Conservation (phyloP, 139 green algal species). For the Micractinium conductrix region DNA sequence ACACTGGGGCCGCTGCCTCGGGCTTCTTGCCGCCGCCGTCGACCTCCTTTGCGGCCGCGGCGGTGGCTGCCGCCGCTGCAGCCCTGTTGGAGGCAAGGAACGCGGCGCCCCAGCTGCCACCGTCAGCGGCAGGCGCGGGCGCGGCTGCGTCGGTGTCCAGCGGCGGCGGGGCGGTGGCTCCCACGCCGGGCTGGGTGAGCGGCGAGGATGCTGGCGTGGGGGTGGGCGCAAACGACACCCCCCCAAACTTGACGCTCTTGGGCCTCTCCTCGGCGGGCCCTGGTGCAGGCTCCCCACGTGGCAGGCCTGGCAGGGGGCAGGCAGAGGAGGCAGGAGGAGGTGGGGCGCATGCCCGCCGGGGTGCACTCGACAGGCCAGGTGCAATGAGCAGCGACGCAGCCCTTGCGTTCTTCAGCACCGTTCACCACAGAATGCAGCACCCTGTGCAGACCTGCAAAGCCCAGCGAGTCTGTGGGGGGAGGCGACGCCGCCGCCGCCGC, state of each 20-base stretch:
- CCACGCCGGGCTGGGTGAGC: neutral
- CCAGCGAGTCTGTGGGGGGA: slow-evolving; percentile 35
- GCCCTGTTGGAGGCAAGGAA: slow-evolving; percentile 21
- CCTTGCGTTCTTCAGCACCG: neutral
- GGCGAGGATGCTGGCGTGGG: neutral
- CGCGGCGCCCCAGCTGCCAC: slow-evolving; percentile 10
- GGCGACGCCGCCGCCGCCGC: neutral
- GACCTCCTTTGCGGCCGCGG: neutral
- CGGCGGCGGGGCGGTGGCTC: no score
- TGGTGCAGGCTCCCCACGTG: neutral
- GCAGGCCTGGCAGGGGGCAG: slow-evolving; percentile 17
- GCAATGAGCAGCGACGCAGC: no score
- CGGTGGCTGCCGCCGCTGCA: neutral
- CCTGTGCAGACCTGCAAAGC: slow-evolving; percentile 26
- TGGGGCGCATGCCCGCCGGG: no score
- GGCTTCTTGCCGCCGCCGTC: slow-evolving; percentile 11
- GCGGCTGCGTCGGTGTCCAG: neutral
- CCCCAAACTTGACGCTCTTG: slow-evolving; percentile 39
- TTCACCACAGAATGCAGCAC: neutral
- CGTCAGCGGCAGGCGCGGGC: neutral
- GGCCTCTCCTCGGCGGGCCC: neutral
- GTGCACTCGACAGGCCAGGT: no score
- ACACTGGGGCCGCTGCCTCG: neutral
- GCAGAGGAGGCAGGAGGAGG: no score
- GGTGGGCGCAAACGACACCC: slow-evolving; percentile 27